Conservation (phyloP, 106 monocot species). For the Allium sativum region DNA sequence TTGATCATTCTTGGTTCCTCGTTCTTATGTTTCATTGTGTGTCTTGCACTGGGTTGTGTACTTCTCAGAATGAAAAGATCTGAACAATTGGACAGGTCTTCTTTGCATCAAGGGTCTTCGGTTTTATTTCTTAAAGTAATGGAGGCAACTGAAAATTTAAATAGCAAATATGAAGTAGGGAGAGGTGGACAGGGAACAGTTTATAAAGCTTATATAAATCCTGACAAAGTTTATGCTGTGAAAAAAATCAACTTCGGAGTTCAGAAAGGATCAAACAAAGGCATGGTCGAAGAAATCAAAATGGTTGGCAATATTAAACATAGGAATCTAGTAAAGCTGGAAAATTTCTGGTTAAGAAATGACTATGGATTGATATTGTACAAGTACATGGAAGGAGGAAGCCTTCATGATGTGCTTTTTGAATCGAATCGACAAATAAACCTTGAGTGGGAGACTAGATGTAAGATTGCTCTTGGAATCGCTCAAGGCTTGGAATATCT, state of each 20-base stretch:
- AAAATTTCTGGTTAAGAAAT: constrained; percentile 42
- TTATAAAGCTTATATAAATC: constrained; percentile 54
- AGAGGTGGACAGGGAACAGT: constrained; percentile 84
- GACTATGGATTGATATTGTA: constrained; percentile 63
- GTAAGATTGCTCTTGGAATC: constrained; percentile 63
- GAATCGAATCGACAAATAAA: constrained; percentile 31
- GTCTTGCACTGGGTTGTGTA: constrained; percentile 15
- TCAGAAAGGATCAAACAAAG: constrained; percentile 24
- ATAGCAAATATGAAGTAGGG: constrained; percentile 53
- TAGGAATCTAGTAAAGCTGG: constrained; percentile 61
- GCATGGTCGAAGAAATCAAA: constrained; percentile 64
- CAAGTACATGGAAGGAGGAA: constrained; percentile 83
- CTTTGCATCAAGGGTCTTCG: constrained; percentile 53
- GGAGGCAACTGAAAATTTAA: constrained; percentile 72
- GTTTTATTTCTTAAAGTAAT: constrained; percentile 60
- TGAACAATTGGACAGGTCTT: constrained; percentile 6
- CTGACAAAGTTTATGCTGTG: constrained; percentile 59
- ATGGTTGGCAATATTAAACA: constrained; percentile 70
- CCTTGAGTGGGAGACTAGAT: constrained; percentile 53
- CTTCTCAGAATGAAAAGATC: constrained; percentile 13
- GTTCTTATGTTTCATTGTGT: constrained; percentile 27
- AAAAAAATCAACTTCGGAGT: constrained; percentile 42
- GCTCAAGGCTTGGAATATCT: constrained; percentile 82
- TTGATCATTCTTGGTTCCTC: constrained; percentile 31
- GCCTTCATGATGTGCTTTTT: constrained; percentile 82